Evolutionary conservation across 345 rosid genomes (phyloP).

Genomic region (Geranium brycei): DNA sequence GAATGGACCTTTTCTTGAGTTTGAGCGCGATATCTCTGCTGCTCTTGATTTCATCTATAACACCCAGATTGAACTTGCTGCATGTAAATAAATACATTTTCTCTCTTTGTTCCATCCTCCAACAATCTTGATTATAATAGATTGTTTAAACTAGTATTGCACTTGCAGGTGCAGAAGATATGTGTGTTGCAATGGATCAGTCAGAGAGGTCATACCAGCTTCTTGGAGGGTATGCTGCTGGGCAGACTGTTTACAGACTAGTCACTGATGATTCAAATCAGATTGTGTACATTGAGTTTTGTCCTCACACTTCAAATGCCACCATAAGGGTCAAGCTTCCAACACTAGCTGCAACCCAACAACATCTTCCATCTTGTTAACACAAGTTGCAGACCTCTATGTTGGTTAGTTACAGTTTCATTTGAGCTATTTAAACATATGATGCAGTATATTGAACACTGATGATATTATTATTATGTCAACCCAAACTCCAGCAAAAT

Average conservation of each 20-base stretch:
- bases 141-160: too few species aligned
- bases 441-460: too few species aligned
- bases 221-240: slow-evolving; percentile 78
- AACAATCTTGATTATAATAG: background rate
- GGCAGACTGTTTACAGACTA: slow-evolving; percentile 48
- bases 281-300: slow-evolving; percentile 29
- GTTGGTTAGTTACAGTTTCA: too few species aligned
- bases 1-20: slow-evolving; percentile 55
- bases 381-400: too few species aligned
- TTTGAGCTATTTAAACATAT: too few species aligned
- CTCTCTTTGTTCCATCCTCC: background rate
- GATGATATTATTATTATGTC: too few species aligned
- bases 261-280: slow-evolving; percentile 23
- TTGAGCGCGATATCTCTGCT: slow-evolving; percentile 60
- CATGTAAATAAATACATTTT: slow-evolving; percentile 33
- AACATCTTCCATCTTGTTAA: slow-evolving; percentile 17
- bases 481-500: too few species aligned
- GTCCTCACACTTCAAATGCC: slow-evolving; percentile 19
- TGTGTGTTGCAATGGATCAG: slow-evolving; percentile 65
- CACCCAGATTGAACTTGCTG: slow-evolving; percentile 84
- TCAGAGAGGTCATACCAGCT: slow-evolving; percentile 75
- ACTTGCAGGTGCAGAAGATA: slow-evolving; percentile 52
- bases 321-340: slow-evolving; percentile 54
- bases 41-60: slow-evolving; percentile 53
- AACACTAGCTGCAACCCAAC: slow-evolving; percentile 26